phyloP scores from a whole-genome alignment of 192 early-diverging fungal species.

The Coemansia sp. region DNA sequence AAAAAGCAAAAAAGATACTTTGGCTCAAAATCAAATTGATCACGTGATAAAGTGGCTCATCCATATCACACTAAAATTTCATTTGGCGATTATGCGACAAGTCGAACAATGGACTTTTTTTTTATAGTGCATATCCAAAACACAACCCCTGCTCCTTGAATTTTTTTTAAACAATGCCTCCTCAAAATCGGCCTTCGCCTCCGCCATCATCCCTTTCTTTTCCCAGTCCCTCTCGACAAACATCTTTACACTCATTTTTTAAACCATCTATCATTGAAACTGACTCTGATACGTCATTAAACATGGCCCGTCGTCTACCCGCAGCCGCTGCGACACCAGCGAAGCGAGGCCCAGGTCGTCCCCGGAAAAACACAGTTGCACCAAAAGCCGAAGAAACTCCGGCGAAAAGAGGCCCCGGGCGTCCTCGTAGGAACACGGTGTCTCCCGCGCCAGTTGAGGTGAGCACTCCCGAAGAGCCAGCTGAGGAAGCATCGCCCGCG shows the following conservation, averaged over 20 bases:
- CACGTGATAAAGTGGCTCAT: neutral
- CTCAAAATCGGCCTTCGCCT: neutral
- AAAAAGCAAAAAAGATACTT: no score
- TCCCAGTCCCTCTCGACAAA: neutral
- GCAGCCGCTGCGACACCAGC: neutral
- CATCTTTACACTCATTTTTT: constrained; percentile 7
- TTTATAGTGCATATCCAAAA: neutral
- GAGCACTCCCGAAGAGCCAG: neutral
- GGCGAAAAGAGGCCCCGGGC: neutral
- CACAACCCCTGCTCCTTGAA: neutral
- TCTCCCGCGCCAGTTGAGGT: neutral
- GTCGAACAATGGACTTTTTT: neutral
- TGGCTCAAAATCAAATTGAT: neutral
- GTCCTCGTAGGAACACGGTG: neutral
- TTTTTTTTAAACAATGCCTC: neutral
- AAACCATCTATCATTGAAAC: neutral
- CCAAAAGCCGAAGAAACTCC: neutral
- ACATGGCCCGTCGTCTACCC: neutral
- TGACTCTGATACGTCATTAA: neutral
- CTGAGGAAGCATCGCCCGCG: neutral
- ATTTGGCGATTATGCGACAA: neutral
- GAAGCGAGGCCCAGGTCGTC: constrained; percentile 16
- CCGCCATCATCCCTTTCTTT: neutral
- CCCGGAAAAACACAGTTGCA: constrained; percentile 2
- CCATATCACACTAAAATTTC: neutral